Base-by-base conservation (phyloP, 176 grass and related monocot genomes). In the Carex scoparia region DNA sequence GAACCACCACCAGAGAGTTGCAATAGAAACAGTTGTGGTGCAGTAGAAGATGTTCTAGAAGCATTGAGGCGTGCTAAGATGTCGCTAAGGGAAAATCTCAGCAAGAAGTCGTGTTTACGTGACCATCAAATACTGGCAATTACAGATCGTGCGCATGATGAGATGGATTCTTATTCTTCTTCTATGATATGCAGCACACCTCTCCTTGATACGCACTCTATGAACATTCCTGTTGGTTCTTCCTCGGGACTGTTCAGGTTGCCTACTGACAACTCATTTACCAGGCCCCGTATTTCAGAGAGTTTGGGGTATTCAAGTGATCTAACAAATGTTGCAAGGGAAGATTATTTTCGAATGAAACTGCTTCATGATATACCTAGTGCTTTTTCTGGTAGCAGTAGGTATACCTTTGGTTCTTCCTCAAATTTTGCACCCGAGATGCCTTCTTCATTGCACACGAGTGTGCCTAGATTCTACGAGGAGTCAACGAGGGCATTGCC, bases 1-100 rank as follows among this genome's bases (percentile, higher is more conserved):
- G 82, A 42, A 65, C 78, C 69, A 65, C 55, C 88, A 58, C 73
- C 49, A 51, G 71, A 27, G 51, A 86, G 59, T 79, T 32, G 74
- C 49, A 79, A 54, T 8, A 55, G 53, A 16, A 57, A 31, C 53
- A 79, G 53, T 53, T 57, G 53, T 53, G 18, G 74, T n/a, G 74
- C 74, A 1, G 18, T 74, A 0, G 91, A 79, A 61, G 62, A 83
- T 55, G 90, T 99, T 33, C 83, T 99, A 27, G 85, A 99, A 85
- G 89, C 93, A 5, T 86, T 99, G 69, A 90, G 85, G 35, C 84
- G 60, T 14, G 96, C 96, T 51, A 92, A 91, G 85, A 88, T 95
- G 10, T 94, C 91, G 0, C 85, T 99, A 33, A 86, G 82, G 14
- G 79, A 89, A 73, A 90, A 76, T 58, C 83, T 95, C 33, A 69